phyloP scores from a whole-genome alignment of 768 basidiomycete species.

The Collybiopsis confluens region DNA sequence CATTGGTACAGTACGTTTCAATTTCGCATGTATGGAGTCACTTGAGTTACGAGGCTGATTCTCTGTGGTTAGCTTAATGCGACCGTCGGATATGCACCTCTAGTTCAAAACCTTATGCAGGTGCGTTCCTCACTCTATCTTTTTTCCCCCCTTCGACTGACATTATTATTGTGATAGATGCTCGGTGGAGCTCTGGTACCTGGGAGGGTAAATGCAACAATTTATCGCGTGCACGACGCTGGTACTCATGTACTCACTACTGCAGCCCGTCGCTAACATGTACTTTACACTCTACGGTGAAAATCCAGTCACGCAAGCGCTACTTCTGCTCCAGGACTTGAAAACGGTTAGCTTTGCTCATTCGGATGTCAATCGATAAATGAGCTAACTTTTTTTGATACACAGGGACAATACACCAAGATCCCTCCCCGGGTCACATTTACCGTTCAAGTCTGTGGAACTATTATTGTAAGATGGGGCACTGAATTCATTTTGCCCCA shows the following conservation, averaged over 20 bases:
- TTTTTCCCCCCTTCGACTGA: background rate
- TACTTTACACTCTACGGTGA: slow-evolving; percentile 32
- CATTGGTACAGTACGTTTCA: slow-evolving; percentile 33
- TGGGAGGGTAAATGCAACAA: slow-evolving; percentile 15
- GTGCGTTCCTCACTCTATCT: slow-evolving; percentile 9
- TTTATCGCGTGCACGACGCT: too few relatives aligned
- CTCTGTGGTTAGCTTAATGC: slow-evolving; percentile 31
- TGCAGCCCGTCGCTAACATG: slow-evolving; percentile 36
- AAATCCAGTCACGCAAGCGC: slow-evolving; percentile 25
- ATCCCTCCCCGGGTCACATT: slow-evolving; percentile 59
- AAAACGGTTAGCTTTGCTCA: slow-evolving; percentile 21
- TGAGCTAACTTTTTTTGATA: background rate
- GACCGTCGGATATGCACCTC: slow-evolving; percentile 34
- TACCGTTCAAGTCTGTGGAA: slow-evolving; percentile 46
- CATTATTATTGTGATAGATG: slow-evolving; percentile 28
- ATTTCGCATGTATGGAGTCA: too few relatives aligned
- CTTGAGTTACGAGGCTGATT: too few relatives aligned
- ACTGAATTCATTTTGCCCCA: background rate
- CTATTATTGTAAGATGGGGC: slow-evolving; percentile 41
- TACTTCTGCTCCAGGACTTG: slow-evolving; percentile 23
- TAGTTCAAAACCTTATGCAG: slow-evolving; percentile 31
- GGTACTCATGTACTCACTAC: too few relatives aligned
- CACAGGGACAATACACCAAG: slow-evolving; percentile 40
- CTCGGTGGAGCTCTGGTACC: slow-evolving; percentile 40
- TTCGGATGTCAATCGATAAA: background rate